Percentiles rank a stretch among this genome's conserved stretches.
These are phyloP conservation scores for Chlorophyllum brunneum DNA, from an alignment of 768 basidiomycete genomes.

Conservation along the genomic window DNA sequence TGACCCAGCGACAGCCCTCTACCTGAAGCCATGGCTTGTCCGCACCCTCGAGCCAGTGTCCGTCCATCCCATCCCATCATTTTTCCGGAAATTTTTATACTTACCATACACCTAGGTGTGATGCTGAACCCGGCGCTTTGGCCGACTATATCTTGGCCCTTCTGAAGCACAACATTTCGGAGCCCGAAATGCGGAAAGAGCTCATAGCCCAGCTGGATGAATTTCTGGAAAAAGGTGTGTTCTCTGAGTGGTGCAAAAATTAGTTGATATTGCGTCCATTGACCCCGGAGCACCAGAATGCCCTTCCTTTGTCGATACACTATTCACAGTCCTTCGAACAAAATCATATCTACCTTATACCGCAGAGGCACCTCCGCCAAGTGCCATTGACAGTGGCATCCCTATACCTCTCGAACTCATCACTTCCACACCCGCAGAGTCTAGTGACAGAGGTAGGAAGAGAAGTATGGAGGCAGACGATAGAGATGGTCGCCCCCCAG, in stretches of 20 bases:
- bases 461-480: conserved; percentile 63
- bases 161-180: conserved; percentile 83
- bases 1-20: conserved; percentile 57
- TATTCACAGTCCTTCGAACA: conserved; percentile 81
- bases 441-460: conserved; percentile 55
- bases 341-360: conserved; percentile 83
- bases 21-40: conserved; percentile 87
- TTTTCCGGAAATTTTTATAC: conserved; percentile 16
- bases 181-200: conserved; percentile 79
- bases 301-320: conserved; percentile 72
- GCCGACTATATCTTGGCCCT: conserved; percentile 94
- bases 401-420: conserved; percentile 72
- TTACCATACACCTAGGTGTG: conserved; percentile 58
- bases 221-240: conserved; percentile 86
- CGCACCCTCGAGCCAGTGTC: conserved; percentile 90
- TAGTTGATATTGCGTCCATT: conserved; percentile 11
- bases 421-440: conserved; percentile 35
- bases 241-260: conserved; percentile 13
- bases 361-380: conserved; percentile 37
- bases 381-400: conserved; percentile 60
- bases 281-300: conserved; percentile 43
- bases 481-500: conserved; percentile 49
- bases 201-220: conserved; percentile 77
- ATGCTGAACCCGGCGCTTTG: conserved; percentile 91
- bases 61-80: conserved; percentile 22